Evolutionary conservation across 2,329 filamentous ascomycete species (phyloP).

Genomic region (Cordyceps cicadae): DNA sequence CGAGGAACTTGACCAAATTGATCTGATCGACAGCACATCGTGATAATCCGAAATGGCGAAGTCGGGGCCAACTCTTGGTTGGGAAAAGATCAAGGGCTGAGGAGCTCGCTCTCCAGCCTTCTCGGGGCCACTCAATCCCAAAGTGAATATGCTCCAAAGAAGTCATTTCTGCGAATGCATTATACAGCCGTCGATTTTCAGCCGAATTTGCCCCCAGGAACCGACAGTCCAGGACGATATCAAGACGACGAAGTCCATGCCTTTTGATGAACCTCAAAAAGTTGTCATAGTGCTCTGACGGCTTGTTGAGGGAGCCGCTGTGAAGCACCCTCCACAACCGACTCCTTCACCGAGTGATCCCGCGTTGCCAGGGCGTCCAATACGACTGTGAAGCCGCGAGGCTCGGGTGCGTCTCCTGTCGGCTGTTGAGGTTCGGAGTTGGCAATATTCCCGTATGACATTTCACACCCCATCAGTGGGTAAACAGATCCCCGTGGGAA

Average conservation of each 20-base stretch:
- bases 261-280: neutral
- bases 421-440: too few species aligned
- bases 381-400: neutral
- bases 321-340: neutral
- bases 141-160: neutral
- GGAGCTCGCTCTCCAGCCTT: too few species aligned
- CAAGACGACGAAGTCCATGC: neutral
- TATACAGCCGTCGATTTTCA: neutral
- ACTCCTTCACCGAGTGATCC: neutral
- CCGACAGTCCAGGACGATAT: neutral
- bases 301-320: too few species aligned
- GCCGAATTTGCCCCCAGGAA: neutral
- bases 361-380: neutral
- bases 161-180: neutral
- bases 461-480: neutral
- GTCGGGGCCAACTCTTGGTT: neutral
- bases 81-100: neutral
- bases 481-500: neutral
- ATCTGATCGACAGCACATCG: neutral
- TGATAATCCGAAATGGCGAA: neutral
- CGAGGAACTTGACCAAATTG: neutral
- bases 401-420: neutral
- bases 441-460: too few species aligned
- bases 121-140: too few species aligned
- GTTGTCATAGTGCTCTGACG: neutral